These are phyloP conservation scores for Solanum bukasovii DNA, from an alignment of 257 asterid genomes.

Conservation along the genomic window DNA sequence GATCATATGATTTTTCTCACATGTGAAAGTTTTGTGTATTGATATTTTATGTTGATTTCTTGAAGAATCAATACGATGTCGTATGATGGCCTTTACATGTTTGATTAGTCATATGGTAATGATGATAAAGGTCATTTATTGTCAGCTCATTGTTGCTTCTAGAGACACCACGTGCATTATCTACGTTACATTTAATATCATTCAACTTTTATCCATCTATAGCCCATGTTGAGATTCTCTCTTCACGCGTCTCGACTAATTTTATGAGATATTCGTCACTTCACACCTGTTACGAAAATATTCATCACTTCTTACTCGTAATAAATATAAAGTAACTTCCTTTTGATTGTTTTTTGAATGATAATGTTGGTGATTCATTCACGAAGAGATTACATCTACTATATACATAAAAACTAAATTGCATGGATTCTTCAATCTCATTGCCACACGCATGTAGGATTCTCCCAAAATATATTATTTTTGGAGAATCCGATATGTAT, in stretches of 20 bases:
- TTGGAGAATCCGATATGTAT: no score
- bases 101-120: not conserved
- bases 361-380: no score
- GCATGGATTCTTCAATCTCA: no score
- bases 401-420: no score
- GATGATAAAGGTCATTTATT: not conserved
- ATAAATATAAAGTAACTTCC: no score
- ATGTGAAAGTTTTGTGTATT: not conserved
- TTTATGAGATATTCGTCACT: fast-evolving
- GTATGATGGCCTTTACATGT: not conserved
- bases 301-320: fast-evolving
- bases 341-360: no score
- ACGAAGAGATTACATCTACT: no score
- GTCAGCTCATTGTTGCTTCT: not conserved
- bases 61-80: not conserved
- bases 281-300: fast-evolving
- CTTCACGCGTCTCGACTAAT: fast-evolving
- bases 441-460: no score
- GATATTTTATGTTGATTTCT: not conserved
- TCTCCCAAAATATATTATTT: no score
- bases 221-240: not conserved
- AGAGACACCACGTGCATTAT: not conserved
- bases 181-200: not conserved
- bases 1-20: not conserved
- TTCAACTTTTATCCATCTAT: not conserved